Evolutionary conservation across 371 early-diverging fungal species (phyloP).

Genomic region (Smittium culicis): DNA sequence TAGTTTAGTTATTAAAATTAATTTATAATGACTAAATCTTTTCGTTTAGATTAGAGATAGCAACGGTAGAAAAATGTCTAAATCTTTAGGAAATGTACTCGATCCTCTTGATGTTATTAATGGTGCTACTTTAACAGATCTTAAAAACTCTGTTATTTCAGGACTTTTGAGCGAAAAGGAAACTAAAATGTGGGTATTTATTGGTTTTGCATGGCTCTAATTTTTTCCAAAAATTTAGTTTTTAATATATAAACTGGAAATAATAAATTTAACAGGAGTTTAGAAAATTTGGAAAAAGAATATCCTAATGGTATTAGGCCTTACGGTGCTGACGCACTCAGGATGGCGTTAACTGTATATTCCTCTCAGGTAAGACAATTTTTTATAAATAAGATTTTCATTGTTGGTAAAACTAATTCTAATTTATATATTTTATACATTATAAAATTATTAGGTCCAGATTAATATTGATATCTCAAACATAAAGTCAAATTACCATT

Average conservation of each 20-base stretch:
- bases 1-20: neutral
- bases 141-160: constrained; percentile 35
- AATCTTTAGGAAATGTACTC: constrained; percentile 87
- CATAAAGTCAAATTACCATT: constrained; percentile 81
- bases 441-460: constrained; percentile 42
- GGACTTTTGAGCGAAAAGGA: constrained; percentile 77
- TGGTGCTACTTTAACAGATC: constrained; percentile 39
- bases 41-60: constrained; percentile 15
- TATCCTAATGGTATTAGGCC: constrained; percentile 90
- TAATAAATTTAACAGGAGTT: too few species aligned
- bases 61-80: constrained; percentile 83
- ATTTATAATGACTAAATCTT: constrained; percentile 1
- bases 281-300: constrained; percentile 53
- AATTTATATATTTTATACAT: neutral
- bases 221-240: neutral
- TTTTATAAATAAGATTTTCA: constrained; percentile 21
- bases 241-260: too few species aligned
- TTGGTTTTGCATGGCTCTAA: neutral
- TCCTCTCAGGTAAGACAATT: constrained; percentile 49
- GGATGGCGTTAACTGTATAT: constrained; percentile 79
- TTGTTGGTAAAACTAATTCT: neutral
- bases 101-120: constrained; percentile 58
- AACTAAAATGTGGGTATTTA: constrained; percentile 40
- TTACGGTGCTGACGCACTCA: constrained; percentile 94
- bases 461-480: constrained; percentile 94